Base-by-base conservation (phyloP, 495 filamentous ascomycete genomes). In the Lentithecium fluviatile region DNA sequence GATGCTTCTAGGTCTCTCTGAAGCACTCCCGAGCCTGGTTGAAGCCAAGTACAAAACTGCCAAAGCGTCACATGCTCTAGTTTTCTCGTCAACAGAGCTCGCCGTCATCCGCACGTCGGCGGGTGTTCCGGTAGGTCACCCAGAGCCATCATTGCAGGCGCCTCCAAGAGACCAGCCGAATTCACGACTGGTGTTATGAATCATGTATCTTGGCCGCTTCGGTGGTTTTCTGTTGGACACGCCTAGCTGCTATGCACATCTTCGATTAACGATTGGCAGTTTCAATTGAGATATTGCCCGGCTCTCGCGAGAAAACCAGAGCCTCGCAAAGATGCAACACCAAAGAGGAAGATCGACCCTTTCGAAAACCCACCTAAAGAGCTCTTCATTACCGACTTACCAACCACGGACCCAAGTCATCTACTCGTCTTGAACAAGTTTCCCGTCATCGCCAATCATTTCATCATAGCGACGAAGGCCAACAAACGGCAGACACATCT, bases 381-480 rank as follows among this genome's bases (percentile, higher is more conserved):
- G 0, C 80, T 95, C 23, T 76, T 90, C 55, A 73, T 93, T 56
- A 75, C 82, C 38, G 74, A 81, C 13, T 70, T 87, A 8, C 78
- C 82, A 0, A 72, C 74, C 0, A 64, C 67, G n/a, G 70, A 73
- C 24, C 79, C 81, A 11, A 75, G 76, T 7, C 88, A 93, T 72
- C 73, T 79, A 58, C 77, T 93, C 37, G 82, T 93, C 24, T 75
- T 95, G 47, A 93, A 93, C 75, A 93, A 91, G 70, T 95, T 83
- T 68, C 87, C 90, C 17, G 80, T 95, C 19, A 88, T 91, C 29
- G 81, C 82, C 0, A 80, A 89, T 49, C 90, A 95, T 71, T 90
- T 88, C 74, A 90, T 95, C 58, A 78, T 95, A 49, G 81, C 85
- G 0, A 95, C 90, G 1, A 82, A 69, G 48, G 73, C 71, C 20